Evolutionary conservation across 139 green algal genomes (phyloP).

Genomic region (Chlamydomonas sp.): DNA sequence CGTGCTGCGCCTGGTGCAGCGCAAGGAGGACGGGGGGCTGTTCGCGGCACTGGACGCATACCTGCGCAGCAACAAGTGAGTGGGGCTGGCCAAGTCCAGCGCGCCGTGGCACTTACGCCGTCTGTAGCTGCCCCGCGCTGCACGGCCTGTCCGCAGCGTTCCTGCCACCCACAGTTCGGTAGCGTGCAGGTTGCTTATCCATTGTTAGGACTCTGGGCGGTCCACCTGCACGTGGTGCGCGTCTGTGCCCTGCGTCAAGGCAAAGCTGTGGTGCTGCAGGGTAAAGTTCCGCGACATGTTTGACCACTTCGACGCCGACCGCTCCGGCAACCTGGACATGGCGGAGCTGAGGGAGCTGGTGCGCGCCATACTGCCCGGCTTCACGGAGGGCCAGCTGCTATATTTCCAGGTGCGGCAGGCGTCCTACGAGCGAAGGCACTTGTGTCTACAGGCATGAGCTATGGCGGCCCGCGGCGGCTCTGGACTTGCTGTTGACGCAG

Average conservation of each 20-base stretch:
- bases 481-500: too few species aligned
- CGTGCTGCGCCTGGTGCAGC: constrained; percentile 31
- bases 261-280: not conserved
- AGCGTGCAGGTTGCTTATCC: too few species aligned
- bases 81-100: not conserved
- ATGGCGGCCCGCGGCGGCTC: too few species aligned
- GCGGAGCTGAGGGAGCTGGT: constrained; percentile 46
- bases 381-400: constrained; percentile 40
- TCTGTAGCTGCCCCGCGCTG: too few species aligned
- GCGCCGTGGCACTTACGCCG: too few species aligned
- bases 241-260: too few species aligned
- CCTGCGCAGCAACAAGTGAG: constrained; percentile 31
- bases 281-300: constrained; percentile 45
- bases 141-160: too few species aligned
- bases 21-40: constrained; percentile 44
- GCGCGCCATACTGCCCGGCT: constrained; percentile 31
- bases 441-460: too few species aligned
- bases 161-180: too few species aligned
- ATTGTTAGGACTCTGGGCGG: too few species aligned
- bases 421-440: not conserved
- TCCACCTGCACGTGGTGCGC: too few species aligned
- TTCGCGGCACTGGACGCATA: constrained; percentile 54
- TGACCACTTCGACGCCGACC: constrained; percentile 44
- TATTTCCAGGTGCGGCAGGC: constrained; percentile 44
- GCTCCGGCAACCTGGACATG: constrained; percentile 40